Conservation (phyloP, 768 basidiomycete species). For the Dioszegia aurantiaca region DNA sequence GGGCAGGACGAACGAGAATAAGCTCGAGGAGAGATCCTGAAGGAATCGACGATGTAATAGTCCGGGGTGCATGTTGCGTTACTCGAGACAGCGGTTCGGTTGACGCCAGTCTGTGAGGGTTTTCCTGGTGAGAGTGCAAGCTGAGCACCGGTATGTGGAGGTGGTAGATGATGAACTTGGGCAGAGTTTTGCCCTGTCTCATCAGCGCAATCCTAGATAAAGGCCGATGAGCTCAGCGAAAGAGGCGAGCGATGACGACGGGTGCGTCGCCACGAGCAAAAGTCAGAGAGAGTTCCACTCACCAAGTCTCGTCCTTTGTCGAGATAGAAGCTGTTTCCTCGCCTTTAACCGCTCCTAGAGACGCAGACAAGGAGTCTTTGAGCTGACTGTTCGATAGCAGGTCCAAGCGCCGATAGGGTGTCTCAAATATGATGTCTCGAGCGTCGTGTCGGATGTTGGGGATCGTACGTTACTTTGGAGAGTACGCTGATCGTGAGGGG, state of each 20-base stretch:
- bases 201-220: too few species aligned
- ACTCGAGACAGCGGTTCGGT: background rate
- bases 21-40: constrained; percentile 76
- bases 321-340: too few species aligned
- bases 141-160: too few species aligned
- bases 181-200: too few species aligned
- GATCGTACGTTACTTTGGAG: too few species aligned
- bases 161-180: too few species aligned
- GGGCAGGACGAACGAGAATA: constrained; percentile 89
- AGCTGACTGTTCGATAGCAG: background rate
- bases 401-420: constrained; percentile 3
- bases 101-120: constrained; percentile 2
- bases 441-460: background rate
- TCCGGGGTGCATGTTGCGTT: constrained; percentile 30
- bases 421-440: background rate
- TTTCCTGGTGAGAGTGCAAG: background rate
- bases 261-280: too few species aligned
- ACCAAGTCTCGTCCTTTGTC: too few species aligned
- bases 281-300: too few species aligned
- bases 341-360: too few species aligned
- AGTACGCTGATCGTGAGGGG: too few species aligned
- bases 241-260: background rate
- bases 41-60: constrained; percentile 49
- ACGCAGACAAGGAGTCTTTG: background rate
- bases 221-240: background rate